These are phyloP conservation scores for Blastocrithidia nonstop DNA, from an alignment of 208 protist genomes.

Conservation along the genomic window DNA sequence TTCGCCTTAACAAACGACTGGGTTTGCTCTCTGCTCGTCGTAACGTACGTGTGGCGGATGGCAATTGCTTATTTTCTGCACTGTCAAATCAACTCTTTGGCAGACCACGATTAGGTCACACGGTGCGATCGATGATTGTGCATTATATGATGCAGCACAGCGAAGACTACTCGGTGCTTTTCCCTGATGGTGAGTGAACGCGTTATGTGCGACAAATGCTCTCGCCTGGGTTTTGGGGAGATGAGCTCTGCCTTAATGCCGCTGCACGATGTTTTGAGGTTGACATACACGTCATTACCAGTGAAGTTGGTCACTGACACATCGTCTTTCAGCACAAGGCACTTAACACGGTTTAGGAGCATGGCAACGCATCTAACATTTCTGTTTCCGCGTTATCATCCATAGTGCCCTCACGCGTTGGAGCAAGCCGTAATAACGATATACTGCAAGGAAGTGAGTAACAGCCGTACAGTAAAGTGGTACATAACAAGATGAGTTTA, in stretches of 20 bases:
- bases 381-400: too few relatives aligned
- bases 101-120: constrained; percentile 20
- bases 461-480: not conserved
- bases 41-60: constrained; percentile 42
- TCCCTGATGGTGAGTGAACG: constrained; percentile 39
- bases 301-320: constrained; percentile 49
- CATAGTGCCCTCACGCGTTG: too few relatives aligned
- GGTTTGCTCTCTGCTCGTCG: constrained; percentile 13
- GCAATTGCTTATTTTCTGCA: constrained; percentile 70
- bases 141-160: constrained; percentile 46
- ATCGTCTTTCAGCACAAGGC: constrained; percentile 63
- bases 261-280: constrained; percentile 68
- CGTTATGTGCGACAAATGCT: constrained; percentile 42
- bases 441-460: not conserved
- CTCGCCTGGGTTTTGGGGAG: constrained; percentile 49
- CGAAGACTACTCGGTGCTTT: constrained; percentile 49
- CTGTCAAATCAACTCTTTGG: constrained; percentile 69
- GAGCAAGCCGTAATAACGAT: too few relatives aligned
- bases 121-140: constrained; percentile 44
- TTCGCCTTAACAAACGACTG: constrained; percentile 27
- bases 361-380: not conserved
- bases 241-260: constrained; percentile 75
- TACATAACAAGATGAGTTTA: not conserved
- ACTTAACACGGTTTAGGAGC: constrained; percentile 16
- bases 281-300: constrained; percentile 80